Percentiles rank a stretch among this genome's conserved stretches.
Conservation (phyloP, 371 early-diverging fungal genomes). For the Mucor indicus region DNA sequence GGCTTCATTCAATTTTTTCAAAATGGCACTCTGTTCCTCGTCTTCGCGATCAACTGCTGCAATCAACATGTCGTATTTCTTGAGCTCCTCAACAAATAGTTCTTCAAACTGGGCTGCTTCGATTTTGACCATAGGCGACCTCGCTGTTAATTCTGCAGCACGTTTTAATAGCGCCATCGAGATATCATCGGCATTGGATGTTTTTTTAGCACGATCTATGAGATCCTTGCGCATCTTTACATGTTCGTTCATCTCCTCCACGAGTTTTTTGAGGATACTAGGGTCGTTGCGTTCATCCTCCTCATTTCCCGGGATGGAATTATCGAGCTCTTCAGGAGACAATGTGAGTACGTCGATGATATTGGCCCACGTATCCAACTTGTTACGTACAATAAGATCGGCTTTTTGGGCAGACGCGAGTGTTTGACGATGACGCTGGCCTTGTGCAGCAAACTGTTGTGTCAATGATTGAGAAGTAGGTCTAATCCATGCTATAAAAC, state of each 20-base stretch:
- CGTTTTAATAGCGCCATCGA: conserved; percentile 42
- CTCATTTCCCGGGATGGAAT: conserved; percentile 29
- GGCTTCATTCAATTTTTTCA: conserved; percentile 57
- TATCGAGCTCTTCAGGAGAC: conserved; percentile 35
- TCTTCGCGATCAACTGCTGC: conserved; percentile 57
- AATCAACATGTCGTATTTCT: conserved; percentile 64
- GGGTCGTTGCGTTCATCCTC: not conserved
- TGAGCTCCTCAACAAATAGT: conserved; percentile 64
- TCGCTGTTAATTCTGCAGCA: conserved; percentile 48
- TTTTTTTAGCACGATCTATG: conserved; percentile 25
- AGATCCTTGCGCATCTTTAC: conserved; percentile 23
- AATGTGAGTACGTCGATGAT: conserved; percentile 39
- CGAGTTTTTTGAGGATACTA: conserved; percentile 8
- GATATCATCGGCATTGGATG: conserved; percentile 74
- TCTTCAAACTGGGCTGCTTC: conserved; percentile 78
- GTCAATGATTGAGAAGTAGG: conserved; percentile 63
- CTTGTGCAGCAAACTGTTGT: conserved; percentile 57
- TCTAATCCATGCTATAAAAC: conserved; percentile 54
- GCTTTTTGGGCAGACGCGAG: conserved; percentile 67
- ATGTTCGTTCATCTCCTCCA: conserved; percentile 35
- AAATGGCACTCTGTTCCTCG: conserved; percentile 54
- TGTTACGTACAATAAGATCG: conserved; percentile 59
- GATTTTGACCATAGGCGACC: conserved; percentile 66
- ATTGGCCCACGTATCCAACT: conserved; percentile 60
- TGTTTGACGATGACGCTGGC: conserved; percentile 59